Evolutionary conservation across 2,329 filamentous ascomycete genomes (phyloP), one percentile per base, ranked within the genome.

Genomic region (Ceratocystis colombiana): DNA sequence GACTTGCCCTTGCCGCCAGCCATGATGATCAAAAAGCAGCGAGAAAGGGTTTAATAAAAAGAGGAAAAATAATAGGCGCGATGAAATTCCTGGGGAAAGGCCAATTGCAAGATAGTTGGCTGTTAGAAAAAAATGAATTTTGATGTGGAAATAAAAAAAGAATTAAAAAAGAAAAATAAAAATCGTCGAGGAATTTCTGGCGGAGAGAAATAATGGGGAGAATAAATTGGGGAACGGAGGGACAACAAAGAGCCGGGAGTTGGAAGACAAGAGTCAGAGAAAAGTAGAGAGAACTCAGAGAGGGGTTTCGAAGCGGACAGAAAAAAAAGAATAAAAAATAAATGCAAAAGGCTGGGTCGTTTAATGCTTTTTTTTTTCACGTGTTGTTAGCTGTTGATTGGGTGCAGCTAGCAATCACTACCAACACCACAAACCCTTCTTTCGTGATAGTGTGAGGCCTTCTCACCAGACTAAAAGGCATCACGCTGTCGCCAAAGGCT

Each of bases 1-100:
- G 88, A 84, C 82, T 91, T 95, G 83, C 92, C 92, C 84, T 96
- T 96, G 80, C 91, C 91, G 75, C 92, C 92, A 75, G 91, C 77
- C 83, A 85, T 85, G 76, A 79, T 71, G 68, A 70, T 53, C 53
- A 61, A 53, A 4, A 37, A 44, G 25, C 44, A 25, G 20, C 30
- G 50, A 2, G 59, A 28, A 41, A 48, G 33, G 17, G 33, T 25
- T 2, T 12, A 44, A 33, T 66, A 62, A 65, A 48, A 55, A 53
- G 57, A 67, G 61, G 57, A 66, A 45, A 66, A 53, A 17, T 41
- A 64, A 64, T 25, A 25, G 17, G 15, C 62, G 62, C 46, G 30
- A 37, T 64, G 22, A 46, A n/a, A 7, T n/a, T 22, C n/a, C 2
- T 8, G 46, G 20, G 46, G 5, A n/a, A 20, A 6, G 46, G 17